phyloP scores from a whole-genome alignment of 2,329 filamentous ascomycete genomes.

The Penicillium janthinellum region DNA sequence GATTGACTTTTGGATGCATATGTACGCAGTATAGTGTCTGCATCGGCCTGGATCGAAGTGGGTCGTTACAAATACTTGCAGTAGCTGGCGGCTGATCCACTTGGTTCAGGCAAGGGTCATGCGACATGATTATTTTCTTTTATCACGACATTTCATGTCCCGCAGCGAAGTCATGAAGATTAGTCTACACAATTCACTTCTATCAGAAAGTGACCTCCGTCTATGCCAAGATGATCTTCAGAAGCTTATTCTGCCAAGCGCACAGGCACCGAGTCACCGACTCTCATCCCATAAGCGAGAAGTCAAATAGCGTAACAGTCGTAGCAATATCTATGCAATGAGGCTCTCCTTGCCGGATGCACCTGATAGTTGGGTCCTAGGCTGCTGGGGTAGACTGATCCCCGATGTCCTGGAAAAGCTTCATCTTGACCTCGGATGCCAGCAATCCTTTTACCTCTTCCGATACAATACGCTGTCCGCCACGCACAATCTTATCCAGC shows the following conservation, averaged over 20 bases:
- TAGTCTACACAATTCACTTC: neutral
- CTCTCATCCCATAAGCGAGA: conserved; percentile 4
- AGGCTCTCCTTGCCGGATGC: neutral
- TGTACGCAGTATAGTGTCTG: too few relatives aligned
- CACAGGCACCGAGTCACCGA: conserved; percentile 9
- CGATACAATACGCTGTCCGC: conserved; percentile 59
- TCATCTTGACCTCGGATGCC: conserved; percentile 55
- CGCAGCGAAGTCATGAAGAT: neutral
- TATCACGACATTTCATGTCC: neutral
- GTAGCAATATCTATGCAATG: conserved; percentile 16
- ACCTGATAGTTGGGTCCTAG: conserved; percentile 7
- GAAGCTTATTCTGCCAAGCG: conserved; percentile 15
- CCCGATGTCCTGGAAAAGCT: conserved; percentile 51
- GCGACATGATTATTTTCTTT: neutral
- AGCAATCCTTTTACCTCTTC: conserved; percentile 55
- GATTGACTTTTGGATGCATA: neutral
- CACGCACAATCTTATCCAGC: conserved; percentile 57
- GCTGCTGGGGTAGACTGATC: conserved; percentile 23
- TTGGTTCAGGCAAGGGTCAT: neutral
- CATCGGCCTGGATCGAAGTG: neutral
- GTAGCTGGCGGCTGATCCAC: neutral
- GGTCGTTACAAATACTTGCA: neutral
- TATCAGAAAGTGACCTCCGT: neutral
- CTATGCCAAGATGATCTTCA: conserved; percentile 2
- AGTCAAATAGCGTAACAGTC: conserved; percentile 16